Evolutionary conservation across 208 protist genomes (phyloP), one percentile per base, ranked within the genome.

Genomic region (Trypanosoma theileri): DNA sequence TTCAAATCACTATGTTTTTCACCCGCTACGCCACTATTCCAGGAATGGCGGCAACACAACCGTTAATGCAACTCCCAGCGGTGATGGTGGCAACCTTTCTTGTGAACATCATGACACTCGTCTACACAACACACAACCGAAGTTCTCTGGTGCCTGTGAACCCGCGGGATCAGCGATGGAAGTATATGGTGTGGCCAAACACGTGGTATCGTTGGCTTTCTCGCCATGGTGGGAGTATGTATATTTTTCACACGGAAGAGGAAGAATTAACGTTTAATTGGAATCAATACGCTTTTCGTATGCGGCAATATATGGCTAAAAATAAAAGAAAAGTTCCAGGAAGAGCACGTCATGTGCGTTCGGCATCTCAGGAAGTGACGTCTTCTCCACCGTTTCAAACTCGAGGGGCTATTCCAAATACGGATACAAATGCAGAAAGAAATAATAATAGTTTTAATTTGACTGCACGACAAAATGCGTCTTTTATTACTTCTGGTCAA

Each of bases 181-280:
- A 89, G 78, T 59, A 69, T 48, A 89, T 94, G 75, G 81, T 93
- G 58, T 97, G 92, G 92, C 88, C 85, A 3, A 77, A 93, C 66
- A 70, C 72, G 60, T 97, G 89, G 88, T 91, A 94, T 58, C 77
- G 75, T 42, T 97, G 89, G 88, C 67, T 97, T 40, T 70, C 71
- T 28, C 81, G 82, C 14, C 92, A 95, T 66, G 92, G 92, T 41
- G 88, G 89, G n/a, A 91, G 87, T 24, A 89, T 93, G 79, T 97
- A 97, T 75, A 86, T 97, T 77, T 97, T 97, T 65, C 53, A 62
- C 53, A 86, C 71, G 9, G 86, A 95, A 26, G 62, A 45, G 1
- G 86, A 95, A 68, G 89, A 97, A 69, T 77, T 64, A 9, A 62
- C 46, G 26, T 94, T 94, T 70, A 92, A 94, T 68, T 71, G 68